These are phyloP conservation scores for Wickerhamomyces canadensis DNA, from an alignment of 805 yeast species.

Conservation along the genomic window DNA sequence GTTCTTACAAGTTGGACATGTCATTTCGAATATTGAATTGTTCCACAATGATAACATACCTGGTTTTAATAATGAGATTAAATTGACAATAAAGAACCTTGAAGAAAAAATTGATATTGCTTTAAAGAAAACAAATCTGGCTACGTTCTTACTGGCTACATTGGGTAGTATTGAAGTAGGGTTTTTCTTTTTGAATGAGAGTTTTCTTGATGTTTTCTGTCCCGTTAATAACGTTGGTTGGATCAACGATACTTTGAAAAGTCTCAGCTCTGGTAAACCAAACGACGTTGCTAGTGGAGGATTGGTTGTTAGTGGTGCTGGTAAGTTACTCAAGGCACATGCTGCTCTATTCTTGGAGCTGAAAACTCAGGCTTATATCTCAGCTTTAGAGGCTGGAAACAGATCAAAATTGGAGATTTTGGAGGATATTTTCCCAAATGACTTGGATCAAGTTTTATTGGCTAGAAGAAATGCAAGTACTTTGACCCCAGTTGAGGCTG, in stretches of 20 bases:
- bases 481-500: conserved; percentile 72
- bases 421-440: conserved; percentile 68
- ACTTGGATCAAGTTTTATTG: conserved; percentile 40
- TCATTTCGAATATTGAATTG: conserved; percentile 48
- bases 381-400: conserved; percentile 66
- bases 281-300: neutral
- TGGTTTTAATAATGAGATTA: conserved; percentile 3
- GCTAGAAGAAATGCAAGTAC: conserved; percentile 28
- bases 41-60: conserved; percentile 1
- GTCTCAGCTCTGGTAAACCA: neutral
- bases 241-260: neutral
- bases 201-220: conserved; percentile 82
- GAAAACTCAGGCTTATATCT: conserved; percentile 92
- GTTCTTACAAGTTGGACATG: conserved; percentile 60
- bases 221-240: conserved; percentile 36
- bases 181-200: conserved; percentile 77
- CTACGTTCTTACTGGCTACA: conserved; percentile 84
- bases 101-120: conserved; percentile 32
- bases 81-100: conserved; percentile 10
- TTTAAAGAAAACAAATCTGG: conserved; percentile 76
- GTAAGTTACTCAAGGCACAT: conserved; percentile 72
- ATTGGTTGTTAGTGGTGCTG: conserved; percentile 21
- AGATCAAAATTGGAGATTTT: conserved; percentile 61
- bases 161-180: conserved; percentile 84
- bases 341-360: conserved; percentile 76